Evolutionary conservation across 192 early-diverging fungal species (phyloP).

Genomic region (Entomortierella lignicola): DNA sequence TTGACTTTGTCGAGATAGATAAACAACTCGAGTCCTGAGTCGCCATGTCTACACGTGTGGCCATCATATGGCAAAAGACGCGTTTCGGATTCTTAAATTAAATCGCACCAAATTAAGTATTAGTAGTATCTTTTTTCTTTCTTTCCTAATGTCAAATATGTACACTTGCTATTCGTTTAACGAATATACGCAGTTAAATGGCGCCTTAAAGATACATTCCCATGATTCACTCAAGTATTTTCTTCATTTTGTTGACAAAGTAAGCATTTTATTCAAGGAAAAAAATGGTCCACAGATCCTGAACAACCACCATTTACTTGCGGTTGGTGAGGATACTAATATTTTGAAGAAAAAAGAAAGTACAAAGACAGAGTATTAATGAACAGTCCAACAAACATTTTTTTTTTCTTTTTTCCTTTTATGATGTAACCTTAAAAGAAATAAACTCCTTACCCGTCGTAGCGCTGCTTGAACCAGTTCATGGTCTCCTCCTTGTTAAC

Average conservation of each 20-base stretch:
- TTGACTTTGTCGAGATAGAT: background rate
- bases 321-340: slow-evolving; percentile 52
- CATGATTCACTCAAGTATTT: no score
- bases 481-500: slow-evolving; percentile 97
- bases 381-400: background rate
- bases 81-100: background rate
- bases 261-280: slow-evolving; percentile 19
- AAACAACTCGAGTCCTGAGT: background rate
- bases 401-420: no score
- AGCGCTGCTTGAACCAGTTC: slow-evolving; percentile 97
- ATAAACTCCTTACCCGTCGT: slow-evolving; percentile 60
- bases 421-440: background rate
- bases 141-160: slow-evolving; percentile 73
- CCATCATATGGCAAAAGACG: background rate
- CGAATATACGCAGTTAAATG: no score
- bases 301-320: slow-evolving; percentile 24
- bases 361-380: background rate
- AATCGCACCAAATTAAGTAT: background rate
- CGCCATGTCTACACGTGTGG: slow-evolving; percentile 3
- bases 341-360: background rate
- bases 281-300: slow-evolving; percentile 58
- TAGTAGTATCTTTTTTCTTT: background rate
- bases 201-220: no score
- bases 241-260: no score
- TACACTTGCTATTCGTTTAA: no score